phyloP scores from a whole-genome alignment of 73 alveolate species.

The Paramecium biaurelia region DNA sequence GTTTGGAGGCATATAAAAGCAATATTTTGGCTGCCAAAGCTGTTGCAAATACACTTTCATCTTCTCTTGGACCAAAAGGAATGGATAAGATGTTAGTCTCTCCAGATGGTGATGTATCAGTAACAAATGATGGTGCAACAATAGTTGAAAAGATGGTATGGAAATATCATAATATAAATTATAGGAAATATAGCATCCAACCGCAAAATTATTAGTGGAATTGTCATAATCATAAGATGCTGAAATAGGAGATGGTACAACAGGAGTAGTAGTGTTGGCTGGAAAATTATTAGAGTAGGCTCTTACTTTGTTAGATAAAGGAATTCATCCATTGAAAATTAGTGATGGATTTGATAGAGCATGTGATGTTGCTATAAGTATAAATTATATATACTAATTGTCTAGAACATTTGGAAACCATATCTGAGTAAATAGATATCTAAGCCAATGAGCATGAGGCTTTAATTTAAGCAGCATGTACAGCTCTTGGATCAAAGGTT shows the following conservation, averaged over 20 bases:
- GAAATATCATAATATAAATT: not conserved
- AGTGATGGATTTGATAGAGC: constrained; percentile 99
- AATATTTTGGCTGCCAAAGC: constrained; percentile 79
- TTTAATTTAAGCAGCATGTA: constrained; percentile 94
- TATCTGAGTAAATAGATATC: constrained; percentile 53
- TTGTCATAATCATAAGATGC: constrained; percentile 96
- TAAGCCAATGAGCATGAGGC: constrained; percentile 37
- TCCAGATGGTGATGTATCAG: constrained; percentile 97
- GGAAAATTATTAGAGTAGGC: constrained; percentile 98
- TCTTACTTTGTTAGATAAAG: constrained; percentile 88
- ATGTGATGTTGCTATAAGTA: constrained; percentile 73
- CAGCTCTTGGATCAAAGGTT: constrained; percentile 98
- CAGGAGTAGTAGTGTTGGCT: constrained; percentile 99
- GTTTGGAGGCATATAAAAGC: constrained; percentile 90
- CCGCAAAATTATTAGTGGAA: constrained; percentile 97
- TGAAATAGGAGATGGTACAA: constrained; percentile 99
- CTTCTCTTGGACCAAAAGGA: constrained; percentile 99
- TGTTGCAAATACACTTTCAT: constrained; percentile 78
- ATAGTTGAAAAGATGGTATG: constrained; percentile 94
- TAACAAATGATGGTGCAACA: constrained; percentile 99
- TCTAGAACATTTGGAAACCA: constrained; percentile 29
- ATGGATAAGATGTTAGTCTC: constrained; percentile 98
- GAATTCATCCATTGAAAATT: constrained; percentile 97
- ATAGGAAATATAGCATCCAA: constrained; percentile 86
- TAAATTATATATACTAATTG: not conserved